Base-by-base conservation (phyloP, 1,284 basidiomycete species). In the Rhodotorula sp. region DNA sequence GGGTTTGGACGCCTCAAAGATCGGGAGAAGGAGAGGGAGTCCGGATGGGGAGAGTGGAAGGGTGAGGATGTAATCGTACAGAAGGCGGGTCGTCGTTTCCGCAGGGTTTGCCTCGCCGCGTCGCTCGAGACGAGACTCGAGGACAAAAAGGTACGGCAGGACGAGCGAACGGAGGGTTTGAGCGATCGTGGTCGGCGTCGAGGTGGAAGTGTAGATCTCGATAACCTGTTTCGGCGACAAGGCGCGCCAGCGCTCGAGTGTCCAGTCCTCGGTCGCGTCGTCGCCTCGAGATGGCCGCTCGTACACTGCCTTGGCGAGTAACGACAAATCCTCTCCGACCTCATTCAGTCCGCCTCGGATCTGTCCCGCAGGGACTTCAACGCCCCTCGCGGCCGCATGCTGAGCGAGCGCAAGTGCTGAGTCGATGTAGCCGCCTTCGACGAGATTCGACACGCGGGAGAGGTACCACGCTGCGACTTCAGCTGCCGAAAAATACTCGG, bases 1-100 rank as follows among this genome's bases (percentile, higher is more conserved):
- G 10, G 93, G 92, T 78, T 95, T 96, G 13, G 91, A 94, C 2
- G 89, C 87, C 77, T 93, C 90, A 76, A 95, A 92, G 51, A 96
- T 83, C 11, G 90, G 85, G 0, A 88, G 87, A 9, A 86, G 86
- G 44, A 88, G 84, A 6, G 87, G 81, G 27, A 95, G 81, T 88
- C 84, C 46, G 53, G 10, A 39, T 3, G 49, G 24, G 27, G 19
- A 2, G 17, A 34, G n/a, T 19, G 44, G 56, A 27, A 68, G 64
- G 17, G 83, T 81, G 39, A 94, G 85, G 62, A 94, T 84, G 76
- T 89, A 91, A 55, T 90, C 86, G 80, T 91, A 86, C 13, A 95
- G 84, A 11, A 91, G 81, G 34, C 86, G 86, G 13, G 81, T 84
- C 27, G 85, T 83, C 32, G 29, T 17, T 2, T 1, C 17, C 17